These are phyloP conservation scores for Paraphoma sp. DNA, from an alignment of 2,329 filamentous ascomycete species.

Conservation along the genomic window DNA sequence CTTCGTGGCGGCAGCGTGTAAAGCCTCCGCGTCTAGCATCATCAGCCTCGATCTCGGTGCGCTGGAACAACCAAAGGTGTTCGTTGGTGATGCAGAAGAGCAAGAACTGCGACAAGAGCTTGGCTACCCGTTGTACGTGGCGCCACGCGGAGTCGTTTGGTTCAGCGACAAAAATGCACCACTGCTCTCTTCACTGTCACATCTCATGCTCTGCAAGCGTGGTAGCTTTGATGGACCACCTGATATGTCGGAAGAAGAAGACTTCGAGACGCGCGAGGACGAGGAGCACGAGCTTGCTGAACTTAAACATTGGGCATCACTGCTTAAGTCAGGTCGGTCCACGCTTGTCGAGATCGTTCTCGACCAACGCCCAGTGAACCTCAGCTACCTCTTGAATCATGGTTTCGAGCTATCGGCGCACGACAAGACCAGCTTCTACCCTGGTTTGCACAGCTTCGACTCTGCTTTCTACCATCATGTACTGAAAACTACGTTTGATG, in stretches of 20 bases:
- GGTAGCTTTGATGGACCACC: neutral
- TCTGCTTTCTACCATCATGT: neutral
- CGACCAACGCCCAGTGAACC: constrained; percentile 2
- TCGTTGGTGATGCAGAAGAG: neutral
- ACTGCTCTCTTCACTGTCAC: neutral
- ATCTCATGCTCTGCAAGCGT: constrained; percentile 1
- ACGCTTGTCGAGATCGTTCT: constrained; percentile 4
- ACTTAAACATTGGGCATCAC: constrained; percentile 1
- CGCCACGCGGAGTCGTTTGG: neutral
- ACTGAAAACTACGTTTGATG: neutral
- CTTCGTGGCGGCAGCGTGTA: too few species aligned
- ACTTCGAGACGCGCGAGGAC: neutral
- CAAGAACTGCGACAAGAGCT: neutral
- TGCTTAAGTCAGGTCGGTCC: neutral
- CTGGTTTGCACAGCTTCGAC: neutral
- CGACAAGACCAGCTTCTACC: neutral
- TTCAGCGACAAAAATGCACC: neutral
- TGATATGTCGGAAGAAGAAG: neutral
- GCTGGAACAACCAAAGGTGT: neutral
- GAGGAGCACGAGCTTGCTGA: neutral
- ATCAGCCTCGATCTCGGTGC: too few species aligned
- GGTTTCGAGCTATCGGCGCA: neutral
- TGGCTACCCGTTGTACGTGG: neutral
- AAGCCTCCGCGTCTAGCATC: too few species aligned
- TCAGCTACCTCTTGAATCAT: neutral